These are phyloP conservation scores for Sarocladium strictum DNA, from an alignment of 2,329 filamentous ascomycete species.

Conservation along the genomic window DNA sequence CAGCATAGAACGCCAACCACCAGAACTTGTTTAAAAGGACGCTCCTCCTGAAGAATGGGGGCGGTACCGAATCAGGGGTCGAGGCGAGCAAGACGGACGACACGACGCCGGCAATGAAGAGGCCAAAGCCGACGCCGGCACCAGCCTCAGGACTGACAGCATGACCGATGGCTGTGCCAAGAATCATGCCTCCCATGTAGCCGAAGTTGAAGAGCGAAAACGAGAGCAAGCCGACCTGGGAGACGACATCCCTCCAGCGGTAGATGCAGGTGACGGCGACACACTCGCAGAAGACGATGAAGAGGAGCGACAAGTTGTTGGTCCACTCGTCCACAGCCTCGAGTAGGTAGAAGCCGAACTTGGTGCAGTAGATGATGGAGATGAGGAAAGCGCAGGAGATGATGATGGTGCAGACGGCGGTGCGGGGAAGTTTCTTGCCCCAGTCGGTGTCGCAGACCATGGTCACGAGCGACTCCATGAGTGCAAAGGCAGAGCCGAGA, in stretches of 20 bases:
- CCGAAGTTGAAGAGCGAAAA: slow-evolving; percentile 38
- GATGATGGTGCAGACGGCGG: slow-evolving; percentile 41
- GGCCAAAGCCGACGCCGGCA: slow-evolving; percentile 41
- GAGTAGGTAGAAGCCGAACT: slow-evolving; percentile 50
- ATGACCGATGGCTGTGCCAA: slow-evolving; percentile 43
- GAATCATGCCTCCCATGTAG: slow-evolving; percentile 41
- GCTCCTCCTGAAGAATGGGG: slow-evolving; percentile 35
- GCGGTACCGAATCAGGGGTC: slow-evolving; percentile 30
- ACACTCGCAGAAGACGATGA: slow-evolving; percentile 47
- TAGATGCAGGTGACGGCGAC: slow-evolving; percentile 47
- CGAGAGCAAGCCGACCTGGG: slow-evolving; percentile 32
- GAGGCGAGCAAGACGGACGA: slow-evolving; percentile 30
- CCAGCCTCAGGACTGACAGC: slow-evolving; percentile 32
- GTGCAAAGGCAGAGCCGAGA: slow-evolving; percentile 51
- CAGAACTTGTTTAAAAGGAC: slow-evolving; percentile 36
- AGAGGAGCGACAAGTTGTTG: slow-evolving; percentile 47
- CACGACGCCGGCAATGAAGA: slow-evolving; percentile 35
- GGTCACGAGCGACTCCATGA: slow-evolving; percentile 51
- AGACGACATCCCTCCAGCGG: slow-evolving; percentile 41
- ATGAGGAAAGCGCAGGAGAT: slow-evolving; percentile 45
- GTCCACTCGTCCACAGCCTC: slow-evolving; percentile 49
- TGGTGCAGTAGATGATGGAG: slow-evolving; percentile 49
- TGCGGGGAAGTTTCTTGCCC: slow-evolving; percentile 33
- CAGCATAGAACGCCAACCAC: slow-evolving; percentile 47
- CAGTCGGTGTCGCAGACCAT: slow-evolving; percentile 40